Evolutionary conservation across 257 asterid species (phyloP), one percentile per base, ranked within the genome.

Genomic region (Phtheirospermum japonicum): DNA sequence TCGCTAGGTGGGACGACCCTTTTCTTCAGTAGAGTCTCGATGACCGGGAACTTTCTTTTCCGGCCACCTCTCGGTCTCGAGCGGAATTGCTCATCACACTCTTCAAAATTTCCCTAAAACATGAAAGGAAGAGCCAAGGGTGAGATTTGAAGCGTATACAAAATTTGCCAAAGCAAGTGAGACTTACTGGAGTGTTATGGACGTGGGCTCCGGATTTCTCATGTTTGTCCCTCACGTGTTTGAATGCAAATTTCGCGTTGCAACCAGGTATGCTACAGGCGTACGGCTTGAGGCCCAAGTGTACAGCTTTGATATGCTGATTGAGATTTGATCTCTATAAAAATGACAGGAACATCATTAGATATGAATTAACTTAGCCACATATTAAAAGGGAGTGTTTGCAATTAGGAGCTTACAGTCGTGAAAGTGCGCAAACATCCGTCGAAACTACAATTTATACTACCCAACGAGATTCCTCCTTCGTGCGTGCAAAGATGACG

Each of bases 181-280:
- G n/a, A n/a, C 95, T 82, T 77, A 89, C 99, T 0, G 62, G 74
- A 8, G 84, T n/a, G n/a, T n/a, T 80, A 71, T 73, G 83, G 26
- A 75, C 65, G 69, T 92, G 99, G 79, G 77, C 62, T 16, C 89
- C 90, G 0, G 97, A 82, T 58, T 72, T 77, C 69, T 92, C 99
- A 42, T 92, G 99, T 7, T 77, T 84, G 77, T 92, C 88, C 76
- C 97, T 79, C 57, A 86, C 99, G 3, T 92, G 99, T 70, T 89
- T 92, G 83, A 77, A 92, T 9, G 97, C 65, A 49, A 89, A 92
- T 65, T 52, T 80, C 95, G 55, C 69, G 56, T 78, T 49, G 79
- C 99, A 92, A 3, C 85, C 85, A 23, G 82, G 70, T 20, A 83
- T 62, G 30, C 88, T 39, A 57, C 99, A 92, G 26, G 63, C 9